Conservation (phyloP, 768 basidiomycete genomes). For the Phylloporus arenicola region DNA sequence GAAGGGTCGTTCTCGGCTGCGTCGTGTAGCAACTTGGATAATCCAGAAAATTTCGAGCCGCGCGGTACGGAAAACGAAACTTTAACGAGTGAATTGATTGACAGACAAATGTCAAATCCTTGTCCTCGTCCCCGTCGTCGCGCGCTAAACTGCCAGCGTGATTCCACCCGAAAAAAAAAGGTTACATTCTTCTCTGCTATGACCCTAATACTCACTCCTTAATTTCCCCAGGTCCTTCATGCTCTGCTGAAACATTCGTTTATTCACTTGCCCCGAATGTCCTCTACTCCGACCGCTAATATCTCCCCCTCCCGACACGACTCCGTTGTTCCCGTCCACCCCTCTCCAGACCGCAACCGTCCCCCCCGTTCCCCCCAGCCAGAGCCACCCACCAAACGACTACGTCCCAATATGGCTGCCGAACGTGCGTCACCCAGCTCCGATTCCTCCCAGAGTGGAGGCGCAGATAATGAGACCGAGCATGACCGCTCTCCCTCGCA, state of each 20-base stretch:
- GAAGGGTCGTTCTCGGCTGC: neutral
- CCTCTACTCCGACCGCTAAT: constrained; percentile 23
- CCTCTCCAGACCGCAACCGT: neutral
- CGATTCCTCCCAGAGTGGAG: constrained; percentile 45
- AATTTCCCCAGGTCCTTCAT: neutral
- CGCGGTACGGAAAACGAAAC: neutral
- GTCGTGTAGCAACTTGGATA: neutral
- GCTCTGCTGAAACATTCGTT: constrained; percentile 10
- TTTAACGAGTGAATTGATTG: neutral
- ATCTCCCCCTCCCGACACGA: constrained; percentile 23
- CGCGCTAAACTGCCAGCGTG: neutral
- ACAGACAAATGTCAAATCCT: neutral
- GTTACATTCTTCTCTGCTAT: neutral
- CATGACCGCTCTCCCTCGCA: constrained; percentile 33
- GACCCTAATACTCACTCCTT: neutral
- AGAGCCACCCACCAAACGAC: constrained; percentile 13
- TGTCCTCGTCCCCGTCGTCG: no score
- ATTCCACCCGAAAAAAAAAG: neutral
- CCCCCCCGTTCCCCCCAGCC: constrained; percentile 1
- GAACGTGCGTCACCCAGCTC: constrained; percentile 26
- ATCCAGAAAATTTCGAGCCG: neutral
- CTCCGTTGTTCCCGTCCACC: neutral
- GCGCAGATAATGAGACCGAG: constrained; percentile 58
- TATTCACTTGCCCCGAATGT: constrained; percentile 18
- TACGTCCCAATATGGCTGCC: constrained; percentile 19